A percentile compares a stretch with the other conserved stretches of the same genome.
Evolutionary conservation across 805 yeast species (phyloP).

Genomic region (Kazachstania psychrophila): DNA sequence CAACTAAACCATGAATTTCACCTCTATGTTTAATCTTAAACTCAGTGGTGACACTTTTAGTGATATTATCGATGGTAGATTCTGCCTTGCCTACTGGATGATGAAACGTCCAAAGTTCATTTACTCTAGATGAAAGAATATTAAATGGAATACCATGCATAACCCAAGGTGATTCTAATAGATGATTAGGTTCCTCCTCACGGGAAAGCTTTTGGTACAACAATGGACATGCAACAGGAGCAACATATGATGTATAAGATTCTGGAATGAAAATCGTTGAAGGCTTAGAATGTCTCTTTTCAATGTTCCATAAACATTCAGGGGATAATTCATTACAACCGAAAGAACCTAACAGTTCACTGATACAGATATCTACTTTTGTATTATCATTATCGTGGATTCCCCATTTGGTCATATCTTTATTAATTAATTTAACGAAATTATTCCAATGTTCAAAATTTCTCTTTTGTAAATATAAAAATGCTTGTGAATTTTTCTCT

Average conservation of each 20-base stretch:
- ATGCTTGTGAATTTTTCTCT: slow-evolving; percentile 64
- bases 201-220: slow-evolving; percentile 32
- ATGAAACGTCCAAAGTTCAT: slow-evolving; percentile 51
- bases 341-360: slow-evolving; percentile 82
- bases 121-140: slow-evolving; percentile 37
- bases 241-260: slow-evolving; percentile 47
- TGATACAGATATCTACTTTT: slow-evolving; percentile 51
- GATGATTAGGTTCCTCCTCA: slow-evolving; percentile 10
- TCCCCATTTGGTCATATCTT: slow-evolving; percentile 57
- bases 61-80: slow-evolving; percentile 6
- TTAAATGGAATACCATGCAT: slow-evolving; percentile 36
- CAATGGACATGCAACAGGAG: slow-evolving; percentile 58
- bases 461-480: slow-evolving; percentile 39
- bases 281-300: slow-evolving; percentile 31
- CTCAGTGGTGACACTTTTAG: slow-evolving; percentile 25
- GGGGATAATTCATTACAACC: slow-evolving; percentile 90
- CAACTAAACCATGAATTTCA: slow-evolving; percentile 63
- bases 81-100: slow-evolving; percentile 50
- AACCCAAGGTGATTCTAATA: slow-evolving; percentile 39
- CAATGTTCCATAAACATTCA: slow-evolving; percentile 52
- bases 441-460: slow-evolving; percentile 46
- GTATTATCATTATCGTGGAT: slow-evolving; percentile 25
- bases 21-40: slow-evolving; percentile 42
- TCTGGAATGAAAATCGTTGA: slow-evolving; percentile 55
- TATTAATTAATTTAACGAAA: slow-evolving; percentile 41